Conservation (phyloP, 768 basidiomycete genomes). For the Leccinum imitatum region DNA sequence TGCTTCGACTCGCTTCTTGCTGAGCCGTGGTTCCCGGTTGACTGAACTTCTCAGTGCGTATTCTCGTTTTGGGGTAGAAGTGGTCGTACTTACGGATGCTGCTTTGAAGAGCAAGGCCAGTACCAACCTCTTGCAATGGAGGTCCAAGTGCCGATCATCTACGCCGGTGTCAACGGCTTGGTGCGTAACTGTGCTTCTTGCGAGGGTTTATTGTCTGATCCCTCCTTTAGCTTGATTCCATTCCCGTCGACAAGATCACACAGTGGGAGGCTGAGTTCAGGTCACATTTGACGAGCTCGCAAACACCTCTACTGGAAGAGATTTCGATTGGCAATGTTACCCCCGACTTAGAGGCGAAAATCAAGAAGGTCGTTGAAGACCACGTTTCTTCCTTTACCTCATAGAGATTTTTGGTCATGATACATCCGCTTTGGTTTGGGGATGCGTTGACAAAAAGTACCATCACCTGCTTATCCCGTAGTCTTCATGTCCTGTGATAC, state of each 20-base stretch:
- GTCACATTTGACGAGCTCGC: conserved; percentile 73
- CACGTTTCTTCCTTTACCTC: conserved; percentile 80
- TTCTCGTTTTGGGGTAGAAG: neutral
- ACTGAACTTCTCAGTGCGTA: conserved; percentile 88
- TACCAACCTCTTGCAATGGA: conserved; percentile 95
- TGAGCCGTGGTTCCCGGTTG: conserved; percentile 96
- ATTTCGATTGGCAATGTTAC: conserved; percentile 83
- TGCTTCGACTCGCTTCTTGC: conserved; percentile 97
- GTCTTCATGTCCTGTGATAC: conserved; percentile 25
- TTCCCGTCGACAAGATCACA: conserved; percentile 93
- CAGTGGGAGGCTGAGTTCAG: conserved; percentile 94
- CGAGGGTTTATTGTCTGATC: neutral
- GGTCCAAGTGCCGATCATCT: conserved; percentile 97
- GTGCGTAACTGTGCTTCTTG: conserved; percentile 41
- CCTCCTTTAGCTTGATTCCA: conserved; percentile 73
- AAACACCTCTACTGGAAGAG: conserved; percentile 76
- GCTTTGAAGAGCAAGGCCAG: conserved; percentile 86
- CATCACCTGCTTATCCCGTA: conserved; percentile 10
- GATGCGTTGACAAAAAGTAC: conserved; percentile 22
- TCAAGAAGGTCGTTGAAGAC: conserved; percentile 92
- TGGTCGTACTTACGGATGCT: conserved; percentile 15
- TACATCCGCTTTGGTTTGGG: conserved; percentile 15
- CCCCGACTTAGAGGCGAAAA: conserved; percentile 87
- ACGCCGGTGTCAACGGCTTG: conserved; percentile 99
- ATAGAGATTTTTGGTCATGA: conserved; percentile 33